These are phyloP conservation scores for Colletotrichum sp. DNA, from an alignment of 2,329 filamentous ascomycete genomes.

Conservation along the genomic window DNA sequence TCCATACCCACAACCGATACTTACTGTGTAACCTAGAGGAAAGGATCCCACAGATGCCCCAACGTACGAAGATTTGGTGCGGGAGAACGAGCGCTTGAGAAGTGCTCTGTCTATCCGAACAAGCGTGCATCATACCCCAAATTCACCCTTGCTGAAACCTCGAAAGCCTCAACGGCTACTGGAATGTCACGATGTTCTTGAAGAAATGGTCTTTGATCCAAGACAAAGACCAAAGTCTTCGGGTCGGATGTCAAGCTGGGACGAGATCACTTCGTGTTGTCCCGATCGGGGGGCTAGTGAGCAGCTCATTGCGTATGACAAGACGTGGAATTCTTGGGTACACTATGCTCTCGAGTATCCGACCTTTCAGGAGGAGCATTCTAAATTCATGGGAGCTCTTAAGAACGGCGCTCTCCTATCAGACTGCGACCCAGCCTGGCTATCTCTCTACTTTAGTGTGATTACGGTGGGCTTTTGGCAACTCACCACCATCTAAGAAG, in stretches of 20 bases:
- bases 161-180: background rate
- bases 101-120: background rate
- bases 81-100: background rate
- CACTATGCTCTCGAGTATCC: conserved; percentile 25
- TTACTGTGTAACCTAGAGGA: background rate
- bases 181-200: background rate
- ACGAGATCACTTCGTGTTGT: background rate
- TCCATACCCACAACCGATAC: no score
- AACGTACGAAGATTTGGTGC: background rate
- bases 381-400: background rate
- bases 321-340: conserved; percentile 24
- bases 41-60: background rate
- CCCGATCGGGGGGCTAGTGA: conserved; percentile 29
- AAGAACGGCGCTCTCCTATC: background rate
- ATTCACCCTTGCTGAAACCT: background rate
- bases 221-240: background rate
- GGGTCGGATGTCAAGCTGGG: background rate
- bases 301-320: conserved; percentile 8
- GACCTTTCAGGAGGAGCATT: conserved; percentile 13
- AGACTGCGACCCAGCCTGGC: conserved; percentile 11
- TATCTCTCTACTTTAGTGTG: conserved; percentile 24
- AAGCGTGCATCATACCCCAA: background rate
- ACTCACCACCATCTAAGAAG: background rate
- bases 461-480: conserved; percentile 5
- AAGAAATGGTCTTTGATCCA: background rate